Percentiles rank a stretch among this genome's conserved stretches.
These are phyloP conservation scores for Lenzites betulinus DNA, from an alignment of 768 basidiomycete genomes.

Conservation along the genomic window DNA sequence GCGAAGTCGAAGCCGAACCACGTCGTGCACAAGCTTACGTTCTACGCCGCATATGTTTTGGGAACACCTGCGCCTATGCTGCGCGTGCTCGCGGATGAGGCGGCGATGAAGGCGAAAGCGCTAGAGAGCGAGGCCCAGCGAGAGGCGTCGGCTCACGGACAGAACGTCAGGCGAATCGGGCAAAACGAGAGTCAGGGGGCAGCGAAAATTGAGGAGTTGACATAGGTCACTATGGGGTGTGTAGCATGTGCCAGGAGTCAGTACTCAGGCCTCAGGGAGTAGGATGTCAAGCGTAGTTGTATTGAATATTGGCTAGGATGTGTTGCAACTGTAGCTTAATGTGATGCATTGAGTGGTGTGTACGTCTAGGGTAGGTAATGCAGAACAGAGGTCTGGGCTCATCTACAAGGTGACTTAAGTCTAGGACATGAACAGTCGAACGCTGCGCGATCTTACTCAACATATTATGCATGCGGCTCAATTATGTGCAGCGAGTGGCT, in stretches of 20 bases:
- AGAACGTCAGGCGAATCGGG: not conserved
- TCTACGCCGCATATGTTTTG: slow-evolving; percentile 66
- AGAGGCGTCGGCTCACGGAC: not conserved
- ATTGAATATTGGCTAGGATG: too few species aligned
- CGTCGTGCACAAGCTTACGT: slow-evolving; percentile 61
- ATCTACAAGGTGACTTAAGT: too few species aligned
- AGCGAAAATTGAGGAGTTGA: slow-evolving; percentile 11
- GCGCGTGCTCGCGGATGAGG: slow-evolving; percentile 45
- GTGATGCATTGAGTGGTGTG: not conserved
- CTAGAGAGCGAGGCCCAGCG: slow-evolving; percentile 29
- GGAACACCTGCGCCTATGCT: slow-evolving; percentile 49
- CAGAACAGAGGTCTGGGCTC: too few species aligned
- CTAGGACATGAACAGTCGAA: too few species aligned
- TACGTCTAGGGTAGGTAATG: too few species aligned
- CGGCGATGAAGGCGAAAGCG: slow-evolving; percentile 30
- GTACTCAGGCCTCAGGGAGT: too few species aligned
- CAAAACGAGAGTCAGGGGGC: not conserved
- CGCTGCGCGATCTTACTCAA: too few species aligned
- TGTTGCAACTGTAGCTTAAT: not conserved
- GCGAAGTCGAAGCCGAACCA: slow-evolving; percentile 28
- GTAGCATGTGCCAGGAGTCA: too few species aligned
- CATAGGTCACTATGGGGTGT: too few species aligned
- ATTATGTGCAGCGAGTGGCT: too few species aligned
- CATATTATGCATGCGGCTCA: too few species aligned
- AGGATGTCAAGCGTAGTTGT: not conserved